Evolutionary conservation across 2,329 filamentous ascomycete genomes (phyloP), one percentile per base, ranked within the genome.

Genomic region (Penicillium capsulatum): DNA sequence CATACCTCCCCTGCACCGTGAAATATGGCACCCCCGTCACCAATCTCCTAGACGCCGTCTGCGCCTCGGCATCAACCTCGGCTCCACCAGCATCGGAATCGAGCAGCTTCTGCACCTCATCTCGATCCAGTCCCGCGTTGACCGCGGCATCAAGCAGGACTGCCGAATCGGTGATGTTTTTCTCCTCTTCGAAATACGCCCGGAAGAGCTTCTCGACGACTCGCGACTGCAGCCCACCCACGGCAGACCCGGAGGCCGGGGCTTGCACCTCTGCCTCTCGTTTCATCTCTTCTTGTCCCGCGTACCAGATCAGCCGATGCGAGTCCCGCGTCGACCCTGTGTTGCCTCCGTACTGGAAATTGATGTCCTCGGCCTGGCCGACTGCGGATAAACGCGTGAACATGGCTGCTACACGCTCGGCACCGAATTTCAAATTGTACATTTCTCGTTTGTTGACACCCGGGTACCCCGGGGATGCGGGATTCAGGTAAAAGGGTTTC

Each of bases 401-500:
- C 41, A 88, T 79, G 48, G 75, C 72, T 0, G 68, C 57, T 2
- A 70, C 67, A 20, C 86, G 76, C 16, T 81, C 75, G 4, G 77
- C 73, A 6, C 79, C 79, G 54, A 92, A 80, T 39, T 82, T 83
- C 34, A 70, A 57, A 26, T 76, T 67, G 63, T 80, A 89, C 59
- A 73, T 74, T 42, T 68, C 66, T 58, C 72, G 60, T 56, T 80
- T 81, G 53, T 75, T 70, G 41, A 71, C 59, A 52, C 73, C 71
- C 1, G 62, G 54, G 34, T 59, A 67, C 31, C 70, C 69, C 0
- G 83, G 75, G 1, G 77, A 70, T 32, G 72, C 71, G 0, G 86
- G 84, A 57, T 90, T 81, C 36, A 94, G 77, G 62, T 91, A 90
- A 69, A 86, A 94, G 2, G 88, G 84, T 45, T 77, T 74, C 85